Base-by-base conservation (phyloP, 139 green algal genomes). In the Tetraselmis striata region DNA sequence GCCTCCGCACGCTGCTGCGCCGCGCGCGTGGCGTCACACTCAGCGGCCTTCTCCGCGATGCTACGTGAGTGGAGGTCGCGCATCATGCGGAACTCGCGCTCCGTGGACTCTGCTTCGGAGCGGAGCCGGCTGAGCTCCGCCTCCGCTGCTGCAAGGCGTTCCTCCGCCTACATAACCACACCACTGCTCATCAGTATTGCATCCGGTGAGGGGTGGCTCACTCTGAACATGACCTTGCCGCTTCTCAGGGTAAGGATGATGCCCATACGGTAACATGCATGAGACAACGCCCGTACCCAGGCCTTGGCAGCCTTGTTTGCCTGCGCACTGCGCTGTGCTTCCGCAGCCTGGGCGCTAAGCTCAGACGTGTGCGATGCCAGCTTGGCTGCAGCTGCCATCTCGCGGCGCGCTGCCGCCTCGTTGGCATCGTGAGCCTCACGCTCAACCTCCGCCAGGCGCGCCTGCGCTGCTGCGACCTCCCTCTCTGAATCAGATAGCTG, bases 381-480 rank as follows among this genome's bases (percentile, higher is more conserved):
- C 5, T 5, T 18, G 45, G 45, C 5, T 18, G 45, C 5, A 5
- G 45, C 5, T 67, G 45, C 45, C 11, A 67, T 25, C 18, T 67
- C 45, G 5, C 45, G 45, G 45, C 45, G 45, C 45, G 45, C 45
- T 67, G 45, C 45, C 5, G 18, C 45, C 45, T 67, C 45, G 45
- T 5, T 18, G 18, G 77, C 77, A 23, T 81, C 75, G 76, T 85
- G 76, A 76, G 67, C 29, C 77, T 31, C 74, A 1, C 82, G 32
- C 31, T 88, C 81, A 22, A 59, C 77, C 59, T 88, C 85, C 1
- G 75, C 79, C 23, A 58, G 29, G 1, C 80, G 76, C 1, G 78
- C 79, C 27, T 83, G 79, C 28, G 84, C 76, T 45, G 85, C 75
- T 1, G 78, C 82, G 2, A 90, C 80, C 80, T 92, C 88, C 22